Base-by-base conservation (phyloP, 257 asterid species). In the Datura wrightii region DNA sequence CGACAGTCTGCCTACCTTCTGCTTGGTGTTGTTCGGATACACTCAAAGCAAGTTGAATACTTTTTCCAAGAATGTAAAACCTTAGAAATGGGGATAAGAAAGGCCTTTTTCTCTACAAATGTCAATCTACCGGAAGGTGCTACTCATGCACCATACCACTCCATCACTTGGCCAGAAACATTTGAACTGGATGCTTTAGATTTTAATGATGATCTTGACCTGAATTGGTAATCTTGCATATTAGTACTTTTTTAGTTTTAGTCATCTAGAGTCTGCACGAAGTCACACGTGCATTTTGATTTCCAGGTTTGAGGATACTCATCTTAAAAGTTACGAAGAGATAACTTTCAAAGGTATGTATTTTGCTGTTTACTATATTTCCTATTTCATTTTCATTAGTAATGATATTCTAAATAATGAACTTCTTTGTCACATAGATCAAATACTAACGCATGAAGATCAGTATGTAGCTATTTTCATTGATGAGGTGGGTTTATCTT, bases 1-100 rank as follows among this genome's bases (percentile, higher is more conserved):
- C 92, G 97, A 87, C 87, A 90, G 93, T 96, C 97, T 0, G 94
- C 92, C 10, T 97, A 94, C 87, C 97, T 96, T 83, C 88, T 94
- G 65, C 95, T 94, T 52, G 98, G 97, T 18, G 93, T 96, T 85
- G 98, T 92, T 48, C 86, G 95, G 46, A 93, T 96, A 85, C 92
- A 90, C 86, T 90, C 97, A 5, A 94, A 94, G 87, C 91, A 94
- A 88, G 94, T 94, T 7, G 97, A 96, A 63, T 96, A 94, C 82
- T 87, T 96, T 62, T 89, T 62, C 11, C 92, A 94, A 79, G 97
- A 93, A 50, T 92, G 94, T 89, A 88, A 86, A 48, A 89, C 70
- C 79, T 85, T 89, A 72, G 53, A 90, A 65, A 55, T 83, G 18
- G 89, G 87, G 3, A 85, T 96, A 83, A 93, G 88, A 72, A 85